Base-by-base conservation (phyloP, 2,329 filamentous ascomycete genomes). In the Fusarium annulatum region DNA sequence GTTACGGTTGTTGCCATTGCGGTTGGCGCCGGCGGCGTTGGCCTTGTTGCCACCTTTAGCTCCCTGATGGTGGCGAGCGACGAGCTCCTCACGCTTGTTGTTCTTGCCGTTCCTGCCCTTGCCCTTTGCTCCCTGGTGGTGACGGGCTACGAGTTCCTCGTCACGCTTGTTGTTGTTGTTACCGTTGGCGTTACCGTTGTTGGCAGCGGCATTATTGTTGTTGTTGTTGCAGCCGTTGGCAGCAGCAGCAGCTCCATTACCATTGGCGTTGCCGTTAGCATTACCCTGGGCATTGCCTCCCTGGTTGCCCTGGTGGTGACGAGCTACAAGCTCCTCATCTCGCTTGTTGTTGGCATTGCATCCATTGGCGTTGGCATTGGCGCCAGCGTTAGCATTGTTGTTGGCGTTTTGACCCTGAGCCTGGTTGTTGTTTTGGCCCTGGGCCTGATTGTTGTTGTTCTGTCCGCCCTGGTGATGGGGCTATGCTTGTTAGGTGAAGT, bases 311-410 rank as follows among this genome's bases (percentile, higher is more conserved):
- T 67, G 64, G 7, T 67, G 64, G 16, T 67, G 64, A 3, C 64
- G 64, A 21, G 64, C 62, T 18, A 67, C 39, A 26, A 67, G 64
- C 0, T 61, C 38, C 9, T 67, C 64, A 10, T 67, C 62, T 23
- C 62, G 19, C 63, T 67, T 67, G 18, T 56, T 64, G 11, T 67
- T 67, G 23, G 52, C 62, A 11, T 67, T 67, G 3, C 64, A 67
- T n/a, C 62, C 64, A 2, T 65, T 30, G 15, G 48, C 60, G 2
- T 58, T 45, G 11, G 62, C 52, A 9, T 60, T 60, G 7, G 41
- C 39, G 10, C 34, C 33, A 7, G 34, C 36, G 14, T 60, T 58
- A 2, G 26, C 36, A 7, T 48, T 59, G 23, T 34, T 38, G 28
- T 67, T 67, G 14, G 18, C 39, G 21, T 52, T 67, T 8, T 67